Evolutionary conservation across 2,329 filamentous ascomycete genomes (phyloP).

Genomic region (Pyrenochaeta sp.): DNA sequence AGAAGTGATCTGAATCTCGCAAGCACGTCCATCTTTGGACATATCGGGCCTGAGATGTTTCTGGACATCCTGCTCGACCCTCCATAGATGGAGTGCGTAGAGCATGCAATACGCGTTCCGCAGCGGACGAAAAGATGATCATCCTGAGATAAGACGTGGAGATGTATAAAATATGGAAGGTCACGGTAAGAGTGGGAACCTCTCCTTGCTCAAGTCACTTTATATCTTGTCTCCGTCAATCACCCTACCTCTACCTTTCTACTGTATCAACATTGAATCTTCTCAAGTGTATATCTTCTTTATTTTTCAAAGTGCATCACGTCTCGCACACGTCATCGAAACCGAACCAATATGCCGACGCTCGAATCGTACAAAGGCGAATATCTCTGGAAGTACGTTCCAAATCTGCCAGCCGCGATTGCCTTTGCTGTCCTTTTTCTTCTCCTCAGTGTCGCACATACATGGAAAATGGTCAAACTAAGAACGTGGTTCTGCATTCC

Average conservation of each 20-base stretch:
- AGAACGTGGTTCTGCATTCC: constrained; percentile 59
- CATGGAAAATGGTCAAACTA: constrained; percentile 47
- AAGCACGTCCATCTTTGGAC: not conserved
- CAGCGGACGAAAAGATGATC: not conserved
- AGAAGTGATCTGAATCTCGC: not conserved
- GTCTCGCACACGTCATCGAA: not conserved
- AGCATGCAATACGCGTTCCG: constrained; percentile 11
- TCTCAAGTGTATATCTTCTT: too few relatives aligned
- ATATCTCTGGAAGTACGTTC: constrained; percentile 45
- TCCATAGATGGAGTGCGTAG: not conserved
- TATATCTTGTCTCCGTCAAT: not conserved
- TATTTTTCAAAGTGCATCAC: too few relatives aligned
- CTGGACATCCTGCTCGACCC: not conserved
- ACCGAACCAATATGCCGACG: constrained; percentile 9
- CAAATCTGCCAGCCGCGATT: constrained; percentile 54
- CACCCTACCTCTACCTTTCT: too few relatives aligned
- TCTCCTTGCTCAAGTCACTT: too few relatives aligned
- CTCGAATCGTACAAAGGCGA: constrained; percentile 17
- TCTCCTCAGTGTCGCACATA: constrained; percentile 50
- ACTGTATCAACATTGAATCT: too few relatives aligned
- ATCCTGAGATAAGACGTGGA: not conserved
- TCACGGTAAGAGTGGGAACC: too few relatives aligned
- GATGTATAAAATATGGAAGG: too few relatives aligned
- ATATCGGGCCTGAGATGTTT: not conserved
- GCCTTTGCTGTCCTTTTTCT: constrained; percentile 58